Percentiles rank a stretch among this genome's conserved stretches.
Conservation (phyloP, 257 asterid genomes). For the Coffea eugenioides region DNA sequence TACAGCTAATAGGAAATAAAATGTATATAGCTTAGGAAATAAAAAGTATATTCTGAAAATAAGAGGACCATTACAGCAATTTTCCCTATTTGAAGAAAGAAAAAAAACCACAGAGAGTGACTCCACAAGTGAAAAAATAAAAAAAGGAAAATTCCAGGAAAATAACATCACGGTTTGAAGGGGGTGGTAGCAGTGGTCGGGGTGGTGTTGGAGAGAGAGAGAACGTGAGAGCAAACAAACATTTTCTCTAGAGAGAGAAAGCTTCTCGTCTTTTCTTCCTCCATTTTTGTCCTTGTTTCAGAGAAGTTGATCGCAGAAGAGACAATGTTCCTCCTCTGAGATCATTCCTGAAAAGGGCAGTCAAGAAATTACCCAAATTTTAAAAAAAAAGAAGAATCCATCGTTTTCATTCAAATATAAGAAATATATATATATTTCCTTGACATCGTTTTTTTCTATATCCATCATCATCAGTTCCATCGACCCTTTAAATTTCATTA, state of each 20-base stretch:
- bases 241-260: slow-evolving; percentile 38
- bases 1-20: background rate
- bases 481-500: slow-evolving; percentile 12
- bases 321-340: slow-evolving; percentile 69
- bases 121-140: slow-evolving; percentile 4
- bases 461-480: slow-evolving; percentile 16
- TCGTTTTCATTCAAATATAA: background rate
- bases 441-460: background rate
- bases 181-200: slow-evolving; percentile 10
- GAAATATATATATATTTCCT: background rate
- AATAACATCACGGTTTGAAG: slow-evolving; percentile 3
- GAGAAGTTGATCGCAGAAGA: slow-evolving; percentile 84
- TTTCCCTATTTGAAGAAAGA: background rate
- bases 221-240: slow-evolving; percentile 7
- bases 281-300: slow-evolving; percentile 51
- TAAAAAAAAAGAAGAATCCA: background rate
- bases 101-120: background rate
- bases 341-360: slow-evolving; percentile 77
- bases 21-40: background rate
- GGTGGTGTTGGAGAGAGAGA: background rate
- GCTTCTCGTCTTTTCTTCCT: slow-evolving; percentile 23
- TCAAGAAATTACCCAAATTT: slow-evolving; percentile 33
- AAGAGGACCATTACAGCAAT: background rate
- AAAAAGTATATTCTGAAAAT: background rate
- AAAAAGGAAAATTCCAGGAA: slow-evolving; percentile 4